Percentiles rank a stretch among this genome's conserved stretches.
These are phyloP conservation scores for Lithohypha guttulata DNA, from an alignment of 2,329 filamentous ascomycete species.

Conservation along the genomic window DNA sequence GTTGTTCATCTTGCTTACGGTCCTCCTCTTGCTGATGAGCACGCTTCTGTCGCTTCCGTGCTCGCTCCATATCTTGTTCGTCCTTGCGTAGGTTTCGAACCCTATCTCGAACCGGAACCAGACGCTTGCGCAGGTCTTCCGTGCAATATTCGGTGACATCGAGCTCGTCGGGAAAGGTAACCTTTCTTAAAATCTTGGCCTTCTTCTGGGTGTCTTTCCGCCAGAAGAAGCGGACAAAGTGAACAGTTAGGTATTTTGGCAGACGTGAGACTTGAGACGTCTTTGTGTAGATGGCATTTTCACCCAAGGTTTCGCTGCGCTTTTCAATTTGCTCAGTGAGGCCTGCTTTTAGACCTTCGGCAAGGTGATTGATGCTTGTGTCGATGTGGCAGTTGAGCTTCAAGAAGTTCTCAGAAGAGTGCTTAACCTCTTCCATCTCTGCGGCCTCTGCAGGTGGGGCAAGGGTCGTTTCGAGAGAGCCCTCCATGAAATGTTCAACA, in stretches of 20 bases:
- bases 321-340: conserved; percentile 88
- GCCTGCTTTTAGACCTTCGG: conserved; percentile 74
- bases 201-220: conserved; percentile 92
- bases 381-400: conserved; percentile 97
- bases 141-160: conserved; percentile 94
- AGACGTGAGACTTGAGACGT: conserved; percentile 79
- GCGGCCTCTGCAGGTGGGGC: conserved; percentile 68
- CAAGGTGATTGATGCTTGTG: conserved; percentile 72
- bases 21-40: conserved; percentile 47
- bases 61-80: conserved; percentile 81
- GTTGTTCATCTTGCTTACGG: conserved; percentile 30
- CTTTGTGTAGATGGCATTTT: conserved; percentile 79
- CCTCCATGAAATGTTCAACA: conserved; percentile 82
- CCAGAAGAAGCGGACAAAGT: conserved; percentile 98
- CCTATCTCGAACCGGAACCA: conserved; percentile 91
- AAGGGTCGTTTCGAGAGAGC: conserved; percentile 65
- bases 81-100: conserved; percentile 92
- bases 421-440: conserved; percentile 58
- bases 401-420: conserved; percentile 64
- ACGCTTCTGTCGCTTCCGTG: conserved; percentile 82
- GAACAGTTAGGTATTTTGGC: conserved; percentile 90
- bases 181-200: conserved; percentile 98
- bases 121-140: conserved; percentile 68
- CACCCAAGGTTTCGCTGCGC: conserved; percentile 62
- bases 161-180: conserved; percentile 86